Evolutionary conservation across 192 early-diverging fungal species (phyloP), one percentile per base, ranked within the genome.

Genomic region (Mortierella alpina): DNA sequence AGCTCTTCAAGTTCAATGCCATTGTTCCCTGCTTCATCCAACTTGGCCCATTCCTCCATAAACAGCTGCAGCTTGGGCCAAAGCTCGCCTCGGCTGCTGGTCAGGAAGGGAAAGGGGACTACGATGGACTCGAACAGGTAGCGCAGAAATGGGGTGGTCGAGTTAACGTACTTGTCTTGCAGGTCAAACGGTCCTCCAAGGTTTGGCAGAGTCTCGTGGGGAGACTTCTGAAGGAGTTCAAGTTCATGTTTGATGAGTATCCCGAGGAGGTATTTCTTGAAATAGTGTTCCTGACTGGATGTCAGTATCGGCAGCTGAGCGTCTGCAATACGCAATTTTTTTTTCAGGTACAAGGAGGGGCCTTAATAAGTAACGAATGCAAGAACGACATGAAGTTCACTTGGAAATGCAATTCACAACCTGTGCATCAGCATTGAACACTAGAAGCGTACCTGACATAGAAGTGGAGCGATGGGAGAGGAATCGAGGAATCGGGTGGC

Each of bases 181-280:
- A 55, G 61, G 22, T 72, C 63, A 42, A 79, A 79, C 14, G 83
- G 75, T 11, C 68, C 70, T 6, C 75, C 83, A 0, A 66, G 55
- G 54, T 61, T 86, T 39, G 51, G 70, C 55, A 68, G 64, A 14
- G 57, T 73, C 17, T 59, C 60, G 63, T 42, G 65, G 22, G 17
- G 82, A 45, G 53, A 70, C 23, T 56, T 80, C 56, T 51, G 68
- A n/a, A 87, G 59, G 11, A 31, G 61, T 12, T 82, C 63, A 13
- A 87, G 44, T 47, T 90, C 89, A 39, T 71, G 72, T 6, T 86
- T 66, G 23, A 90, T 75, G 66, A 88, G 83, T 7, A 72, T 53
- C 5, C 86, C 72, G 14, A 90, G 69, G 41, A 90, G 75, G 40
- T 87, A 85, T 47, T 83, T 76, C 49, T 90, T 90, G 39, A 88